Evolutionary conservation across 805 yeast species (phyloP), one percentile per base, ranked within the genome.

Genomic region (Kockiozyma suomiensis): DNA sequence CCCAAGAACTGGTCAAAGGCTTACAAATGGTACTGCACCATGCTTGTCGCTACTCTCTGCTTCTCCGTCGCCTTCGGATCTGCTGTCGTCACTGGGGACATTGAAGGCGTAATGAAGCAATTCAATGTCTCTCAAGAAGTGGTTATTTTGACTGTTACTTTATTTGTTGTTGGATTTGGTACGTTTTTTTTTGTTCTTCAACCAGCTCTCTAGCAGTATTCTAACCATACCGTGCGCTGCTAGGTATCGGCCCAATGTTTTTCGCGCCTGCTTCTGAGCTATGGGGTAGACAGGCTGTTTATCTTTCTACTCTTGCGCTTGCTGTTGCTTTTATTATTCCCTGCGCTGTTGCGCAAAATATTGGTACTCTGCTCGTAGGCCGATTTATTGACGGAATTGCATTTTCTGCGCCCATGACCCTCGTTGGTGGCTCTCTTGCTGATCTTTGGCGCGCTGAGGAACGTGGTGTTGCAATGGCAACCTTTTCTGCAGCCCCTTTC

Each of bases 401-500:
- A 66, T 91, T 91, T 2, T 85, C 90, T 54, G 86, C 88, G 2
- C 87, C 90, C 46, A 75, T 88, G 66, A 83, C 86, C 61, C 86
- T 88, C 30, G 90, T 90, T 7, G 91, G 92, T 32, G 96, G 94
- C 23, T 79, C 87, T 0, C 76, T 88, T 47, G 84, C 90, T 13
- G 96, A 88, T 72, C 78, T 88, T 58, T 88, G 84, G 76, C 75
- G 75, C n/a, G 83, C 84, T 56, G 73, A 78, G 56, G 80, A 83
- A 46, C 82, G 90, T 56, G 88, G 88, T 35, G 74, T 80, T 12
- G 91, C 94, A 1, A 81, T 88, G 82, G 82, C 89, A 2, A 73
- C 86, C 4, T 87, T 82, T 68, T 79, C 88, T 0, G 75, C 86
- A 17, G 79, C 85, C 2, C 89, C 90, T 1, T 81, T 85, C 57